Evolutionary conservation across 805 yeast species (phyloP).

Genomic region (Metschnikowia kunwiensis): DNA sequence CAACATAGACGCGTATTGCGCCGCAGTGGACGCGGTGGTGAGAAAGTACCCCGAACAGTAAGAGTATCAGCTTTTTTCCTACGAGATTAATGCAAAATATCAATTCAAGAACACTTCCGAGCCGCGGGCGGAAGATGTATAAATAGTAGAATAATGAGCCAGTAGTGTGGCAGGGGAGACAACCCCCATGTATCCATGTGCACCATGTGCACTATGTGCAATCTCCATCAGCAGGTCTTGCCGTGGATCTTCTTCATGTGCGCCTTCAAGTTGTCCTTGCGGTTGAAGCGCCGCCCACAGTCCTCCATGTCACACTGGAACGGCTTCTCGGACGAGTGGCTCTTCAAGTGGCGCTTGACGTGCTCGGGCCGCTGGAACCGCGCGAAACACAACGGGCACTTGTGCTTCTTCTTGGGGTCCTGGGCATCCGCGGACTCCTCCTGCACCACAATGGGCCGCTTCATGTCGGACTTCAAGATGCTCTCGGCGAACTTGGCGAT

Average conservation of each 20-base stretch:
- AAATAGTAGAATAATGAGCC: too few species aligned
- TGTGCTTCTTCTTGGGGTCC: constrained; percentile 55
- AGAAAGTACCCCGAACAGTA: constrained; percentile 20
- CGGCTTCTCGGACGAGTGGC: constrained; percentile 58
- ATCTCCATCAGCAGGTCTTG: too few species aligned
- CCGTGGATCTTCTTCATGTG: constrained; percentile 60
- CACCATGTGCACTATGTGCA: too few species aligned
- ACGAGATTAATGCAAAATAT: too few species aligned
- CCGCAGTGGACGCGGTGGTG: constrained; percentile 37
- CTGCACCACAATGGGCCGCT: constrained; percentile 21
- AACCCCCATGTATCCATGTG: too few species aligned
- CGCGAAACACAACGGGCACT: constrained; percentile 61
- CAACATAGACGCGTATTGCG: constrained; percentile 39
- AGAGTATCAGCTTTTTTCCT: too few species aligned
- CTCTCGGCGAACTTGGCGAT: constrained; percentile 22
- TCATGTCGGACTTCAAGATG: constrained; percentile 21
- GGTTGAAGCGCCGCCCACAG: constrained; percentile 55
- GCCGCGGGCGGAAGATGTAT: too few species aligned
- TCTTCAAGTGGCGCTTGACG: constrained; percentile 61
- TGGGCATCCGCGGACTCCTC: constrained; percentile 32
- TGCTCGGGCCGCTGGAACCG: constrained; percentile 70
- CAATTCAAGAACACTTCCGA: too few species aligned
- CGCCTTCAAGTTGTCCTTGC: constrained; percentile 59
- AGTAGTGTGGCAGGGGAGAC: too few species aligned
- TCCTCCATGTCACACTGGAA: constrained; percentile 49